Base-by-base conservation (phyloP, 495 filamentous ascomycete genomes). In the Penicillium fimorum region DNA sequence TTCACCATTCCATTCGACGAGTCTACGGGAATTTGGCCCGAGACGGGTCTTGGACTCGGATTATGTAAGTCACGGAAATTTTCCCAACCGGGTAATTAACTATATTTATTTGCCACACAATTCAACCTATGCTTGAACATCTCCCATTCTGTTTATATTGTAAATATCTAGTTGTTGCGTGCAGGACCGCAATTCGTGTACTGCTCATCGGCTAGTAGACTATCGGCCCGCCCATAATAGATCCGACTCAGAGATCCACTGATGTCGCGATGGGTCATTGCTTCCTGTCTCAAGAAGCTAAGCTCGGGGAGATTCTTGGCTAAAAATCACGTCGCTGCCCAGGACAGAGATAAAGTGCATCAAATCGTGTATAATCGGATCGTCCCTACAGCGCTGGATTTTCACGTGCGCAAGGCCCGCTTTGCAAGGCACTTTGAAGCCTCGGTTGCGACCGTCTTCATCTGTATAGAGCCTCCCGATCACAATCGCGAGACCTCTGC, bases 241-340 rank as follows among this genome's bases (percentile, higher is more conserved):
- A 63, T 5, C 75, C 72, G 0, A 76, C 70, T 8, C 70, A 64
- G 12, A 76, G 46, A 54, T 74, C 72, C 50, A 78, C 67, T 17
- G 62, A 64, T 3, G 53, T 59, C 0, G 70, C 72, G 25, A 27
- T 27, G 25, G 25, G 5, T 27, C 6, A 27, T 47, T 18, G 27
- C 35, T 42, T 13, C 20, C 41, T 18, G n/a, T 24, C 3, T 3
- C 20, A 24, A 52, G 15, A 1, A 8, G 10, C 10, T 46, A 13
- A 8, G n/a, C 33, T 60, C 47, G 37, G 37, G 13, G 63, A 27
- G 58, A 52, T 55, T 47, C 30, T 47, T 71, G 64, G 38, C 61
- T 42, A 42, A 68, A 56, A 18, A 58, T 40, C 18, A 73, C 61
- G 2, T 56, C 45, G 11, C 62, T 65, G 27, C 61, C 67, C 22